These are phyloP conservation scores for Xylariaceae sp. DNA, from an alignment of 2,329 filamentous ascomycete genomes.

Conservation along the genomic window DNA sequence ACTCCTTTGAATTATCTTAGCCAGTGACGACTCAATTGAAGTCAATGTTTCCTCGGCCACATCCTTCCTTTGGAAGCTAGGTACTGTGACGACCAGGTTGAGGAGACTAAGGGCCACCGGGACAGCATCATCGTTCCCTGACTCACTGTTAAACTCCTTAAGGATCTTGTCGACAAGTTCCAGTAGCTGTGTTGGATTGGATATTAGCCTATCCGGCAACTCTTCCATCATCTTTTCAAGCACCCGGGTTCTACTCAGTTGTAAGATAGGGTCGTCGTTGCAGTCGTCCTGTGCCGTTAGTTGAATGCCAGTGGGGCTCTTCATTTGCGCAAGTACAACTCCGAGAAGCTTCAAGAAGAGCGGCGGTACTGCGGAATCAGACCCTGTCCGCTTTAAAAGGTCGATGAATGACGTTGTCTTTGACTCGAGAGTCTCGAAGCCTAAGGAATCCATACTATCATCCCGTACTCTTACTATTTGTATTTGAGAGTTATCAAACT, in stretches of 20 bases:
- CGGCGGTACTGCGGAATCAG: conserved; percentile 55
- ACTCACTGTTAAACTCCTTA: conserved; percentile 40
- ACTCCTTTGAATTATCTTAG: conserved; percentile 39
- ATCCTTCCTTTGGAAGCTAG: conserved; percentile 52
- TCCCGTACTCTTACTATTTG: conserved; percentile 44
- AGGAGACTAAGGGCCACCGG: conserved; percentile 58
- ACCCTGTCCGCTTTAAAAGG: conserved; percentile 48
- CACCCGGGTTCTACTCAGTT: conserved; percentile 58
- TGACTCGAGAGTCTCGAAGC: conserved; percentile 45
- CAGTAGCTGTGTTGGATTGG: conserved; percentile 62
- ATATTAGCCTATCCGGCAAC: conserved; percentile 61
- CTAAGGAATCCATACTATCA: conserved; percentile 23
- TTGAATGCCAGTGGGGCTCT: conserved; percentile 24
- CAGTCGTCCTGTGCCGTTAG: conserved; percentile 32
- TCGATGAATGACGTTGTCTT: conserved; percentile 49
- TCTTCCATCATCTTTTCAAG: conserved; percentile 64
- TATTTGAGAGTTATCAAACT: conserved; percentile 45
- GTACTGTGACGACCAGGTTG: conserved; percentile 57
- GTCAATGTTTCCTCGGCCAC: conserved; percentile 41
- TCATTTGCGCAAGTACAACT: conserved; percentile 50
- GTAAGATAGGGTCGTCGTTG: conserved; percentile 41
- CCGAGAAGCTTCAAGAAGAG: conserved; percentile 60
- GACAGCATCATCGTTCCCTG: conserved; percentile 47
- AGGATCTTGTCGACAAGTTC: conserved; percentile 63
- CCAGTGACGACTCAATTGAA: conserved; percentile 49